These are phyloP conservation scores for Xerocomus amazonicus DNA, from an alignment of 1,284 basidiomycete species.

Conservation along the genomic window DNA sequence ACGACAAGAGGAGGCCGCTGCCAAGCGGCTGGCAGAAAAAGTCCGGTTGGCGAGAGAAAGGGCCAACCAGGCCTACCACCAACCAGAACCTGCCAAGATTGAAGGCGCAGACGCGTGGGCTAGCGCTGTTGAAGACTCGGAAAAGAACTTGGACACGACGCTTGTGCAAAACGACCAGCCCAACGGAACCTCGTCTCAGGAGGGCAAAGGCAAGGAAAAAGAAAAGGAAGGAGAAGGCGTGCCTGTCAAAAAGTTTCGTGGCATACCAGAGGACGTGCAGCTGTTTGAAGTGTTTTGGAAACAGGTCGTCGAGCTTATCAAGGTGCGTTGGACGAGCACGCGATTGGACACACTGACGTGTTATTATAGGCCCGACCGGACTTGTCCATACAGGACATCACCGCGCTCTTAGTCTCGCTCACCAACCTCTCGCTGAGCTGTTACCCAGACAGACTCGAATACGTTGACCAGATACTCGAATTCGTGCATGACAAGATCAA, in stretches of 20 bases:
- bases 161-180: slow-evolving; percentile 23
- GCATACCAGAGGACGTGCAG: slow-evolving; percentile 88
- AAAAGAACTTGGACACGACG: slow-evolving; percentile 28
- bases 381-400: slow-evolving; percentile 92
- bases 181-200: slow-evolving; percentile 35
- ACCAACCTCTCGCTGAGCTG: slow-evolving; percentile 92
- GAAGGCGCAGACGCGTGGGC: slow-evolving; percentile 36
- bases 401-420: slow-evolving; percentile 88
- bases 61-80: slow-evolving; percentile 42
- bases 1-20: slow-evolving; percentile 86
- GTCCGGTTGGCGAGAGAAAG: slow-evolving; percentile 63
- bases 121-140: slow-evolving; percentile 28
- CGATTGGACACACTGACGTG: background rate
- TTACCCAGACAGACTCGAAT: slow-evolving; percentile 92
- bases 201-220: slow-evolving; percentile 48
- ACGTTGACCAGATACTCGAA: slow-evolving; percentile 89
- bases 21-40: slow-evolving; percentile 78
- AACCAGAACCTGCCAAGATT: slow-evolving; percentile 1
- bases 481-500: slow-evolving; percentile 85
- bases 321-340: slow-evolving; percentile 47
- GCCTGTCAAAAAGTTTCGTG: slow-evolving; percentile 77
- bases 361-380: slow-evolving; percentile 83
- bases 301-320: slow-evolving; percentile 95
- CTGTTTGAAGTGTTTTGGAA: slow-evolving; percentile 98
- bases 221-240: slow-evolving; percentile 48